Evolutionary conservation across 2,329 filamentous ascomycete genomes (phyloP).

Genomic region (Talaromyces sp.): DNA sequence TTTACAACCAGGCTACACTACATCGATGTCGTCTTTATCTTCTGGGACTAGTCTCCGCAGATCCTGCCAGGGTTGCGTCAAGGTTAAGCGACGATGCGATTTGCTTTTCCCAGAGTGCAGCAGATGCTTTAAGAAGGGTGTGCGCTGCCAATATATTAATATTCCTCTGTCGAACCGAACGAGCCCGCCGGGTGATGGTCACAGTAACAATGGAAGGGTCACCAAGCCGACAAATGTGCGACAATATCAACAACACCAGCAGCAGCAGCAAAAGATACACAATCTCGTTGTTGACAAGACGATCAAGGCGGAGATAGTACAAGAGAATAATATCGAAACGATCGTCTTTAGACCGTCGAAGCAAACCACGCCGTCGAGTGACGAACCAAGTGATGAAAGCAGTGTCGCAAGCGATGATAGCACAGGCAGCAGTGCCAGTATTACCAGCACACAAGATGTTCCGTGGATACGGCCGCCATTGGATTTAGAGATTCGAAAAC

Average conservation of each 20-base stretch:
- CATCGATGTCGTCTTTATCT: conserved; percentile 15
- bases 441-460: not conserved
- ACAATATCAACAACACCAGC: not conserved
- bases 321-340: not conserved
- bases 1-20: not conserved
- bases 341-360: not conserved
- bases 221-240: not conserved
- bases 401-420: conserved; percentile 6
- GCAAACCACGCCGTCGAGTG: not conserved
- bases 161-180: conserved; percentile 20
- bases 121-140: conserved; percentile 23
- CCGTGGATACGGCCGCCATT: conserved; percentile 18
- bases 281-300: not conserved
- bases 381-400: not conserved
- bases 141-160: conserved; percentile 27
- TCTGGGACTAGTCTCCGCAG: conserved; percentile 25
- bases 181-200: not conserved
- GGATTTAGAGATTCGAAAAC: conserved; percentile 25
- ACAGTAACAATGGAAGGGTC: conserved; percentile 1
- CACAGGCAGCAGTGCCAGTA: not conserved
- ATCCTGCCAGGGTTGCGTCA: conserved; percentile 28
- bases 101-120: conserved; percentile 25
- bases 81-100: conserved; percentile 29
- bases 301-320: not conserved
- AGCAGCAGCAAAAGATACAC: not conserved